Evolutionary conservation across 306 rosid species (phyloP).

Genomic region (Fagus crenata): DNA sequence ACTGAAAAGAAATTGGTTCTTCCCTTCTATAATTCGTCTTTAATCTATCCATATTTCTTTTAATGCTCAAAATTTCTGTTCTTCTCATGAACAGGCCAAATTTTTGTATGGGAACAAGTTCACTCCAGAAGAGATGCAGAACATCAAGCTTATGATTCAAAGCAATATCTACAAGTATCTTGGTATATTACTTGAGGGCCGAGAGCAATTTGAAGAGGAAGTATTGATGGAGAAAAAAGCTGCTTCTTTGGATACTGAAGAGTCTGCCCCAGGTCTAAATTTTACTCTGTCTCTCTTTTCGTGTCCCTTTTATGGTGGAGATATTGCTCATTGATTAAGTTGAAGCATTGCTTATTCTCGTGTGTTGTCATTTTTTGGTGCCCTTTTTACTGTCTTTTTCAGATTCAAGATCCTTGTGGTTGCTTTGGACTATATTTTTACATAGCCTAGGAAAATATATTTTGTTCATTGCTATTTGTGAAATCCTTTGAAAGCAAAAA

Average conservation of each 20-base stretch:
- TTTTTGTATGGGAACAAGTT: slow-evolving; percentile 71
- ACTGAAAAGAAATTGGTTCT: not conserved
- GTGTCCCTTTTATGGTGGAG: slow-evolving; percentile 24
- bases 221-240: slow-evolving; percentile 44
- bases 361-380: slow-evolving; percentile 18
- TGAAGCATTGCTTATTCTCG: slow-evolving; percentile 12
- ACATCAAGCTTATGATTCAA: slow-evolving; percentile 84
- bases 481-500: not conserved
- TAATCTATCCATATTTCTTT: not conserved
- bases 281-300: slow-evolving; percentile 13
- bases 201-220: slow-evolving; percentile 92
- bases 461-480: not conserved
- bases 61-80: slow-evolving; percentile 19
- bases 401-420: not conserved
- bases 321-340: slow-evolving; percentile 27
- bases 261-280: slow-evolving; percentile 43
- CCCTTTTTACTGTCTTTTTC: not conserved
- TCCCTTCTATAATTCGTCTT: not conserved
- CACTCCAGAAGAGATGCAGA: slow-evolving; percentile 67
- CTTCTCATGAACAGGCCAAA: slow-evolving; percentile 59
- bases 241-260: slow-evolving; percentile 36
- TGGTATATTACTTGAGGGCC: slow-evolving; percentile 81
- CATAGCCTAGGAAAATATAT: not conserved
- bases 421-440: not conserved
- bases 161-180: slow-evolving; percentile 91